These are phyloP conservation scores for Strigomonas galati DNA, from an alignment of 208 protist species.

Conservation along the genomic window DNA sequence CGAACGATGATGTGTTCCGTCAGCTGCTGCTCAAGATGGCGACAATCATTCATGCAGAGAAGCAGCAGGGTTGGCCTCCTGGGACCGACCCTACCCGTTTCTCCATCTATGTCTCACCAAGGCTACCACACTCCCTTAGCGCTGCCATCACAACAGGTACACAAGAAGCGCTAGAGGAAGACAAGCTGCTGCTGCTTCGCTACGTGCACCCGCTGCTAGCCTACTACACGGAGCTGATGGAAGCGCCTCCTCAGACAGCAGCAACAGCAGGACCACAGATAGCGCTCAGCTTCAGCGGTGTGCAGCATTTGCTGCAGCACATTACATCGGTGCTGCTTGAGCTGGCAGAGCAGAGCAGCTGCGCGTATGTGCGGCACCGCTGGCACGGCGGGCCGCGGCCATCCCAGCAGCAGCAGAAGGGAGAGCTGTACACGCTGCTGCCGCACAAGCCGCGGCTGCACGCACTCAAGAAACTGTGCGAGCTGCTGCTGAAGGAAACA, in stretches of 20 bases:
- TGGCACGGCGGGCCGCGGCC: not conserved
- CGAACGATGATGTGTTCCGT: constrained; percentile 54
- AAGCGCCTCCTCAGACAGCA: not conserved
- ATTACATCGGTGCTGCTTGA: constrained; percentile 35
- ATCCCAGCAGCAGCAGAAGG: not conserved
- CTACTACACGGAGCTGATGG: not conserved
- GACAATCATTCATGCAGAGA: not conserved
- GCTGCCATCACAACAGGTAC: not conserved
- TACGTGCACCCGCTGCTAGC: constrained; percentile 32
- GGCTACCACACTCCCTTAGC: not conserved
- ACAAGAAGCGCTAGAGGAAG: not conserved
- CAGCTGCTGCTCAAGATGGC: constrained; percentile 46
- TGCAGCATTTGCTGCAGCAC: constrained; percentile 33
- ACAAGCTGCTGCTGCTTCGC: constrained; percentile 23
- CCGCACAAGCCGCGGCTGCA: constrained; percentile 80
- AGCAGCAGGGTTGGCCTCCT: not conserved
- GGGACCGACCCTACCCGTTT: not conserved
- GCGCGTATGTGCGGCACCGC: constrained; percentile 9
- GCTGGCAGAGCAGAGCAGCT: constrained; percentile 45
- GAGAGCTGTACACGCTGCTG: constrained; percentile 41
- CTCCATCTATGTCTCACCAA: constrained; percentile 2
- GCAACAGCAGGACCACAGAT: not conserved
- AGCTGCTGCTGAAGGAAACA: constrained; percentile 42
- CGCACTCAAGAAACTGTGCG: constrained; percentile 58
- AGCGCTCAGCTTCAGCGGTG: constrained; percentile 39